Percentiles rank a stretch among this genome's conserved stretches.
Conservation (phyloP, 768 basidiomycete species). For the Tricholomella constricta region DNA sequence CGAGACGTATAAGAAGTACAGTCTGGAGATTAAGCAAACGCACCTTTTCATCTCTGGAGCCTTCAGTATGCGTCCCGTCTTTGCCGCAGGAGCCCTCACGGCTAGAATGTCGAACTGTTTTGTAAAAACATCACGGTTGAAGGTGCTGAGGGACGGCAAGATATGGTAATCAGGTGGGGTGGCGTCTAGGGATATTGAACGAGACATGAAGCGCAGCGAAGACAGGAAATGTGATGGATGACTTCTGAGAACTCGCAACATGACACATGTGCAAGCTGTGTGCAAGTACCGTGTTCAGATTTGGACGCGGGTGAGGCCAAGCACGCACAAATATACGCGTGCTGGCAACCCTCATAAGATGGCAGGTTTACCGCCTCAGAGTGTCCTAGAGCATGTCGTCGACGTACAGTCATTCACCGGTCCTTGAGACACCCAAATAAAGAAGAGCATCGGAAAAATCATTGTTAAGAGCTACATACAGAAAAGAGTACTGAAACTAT, state of each 20-base stretch:
- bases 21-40: slow-evolving; percentile 17
- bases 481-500: too few relatives aligned
- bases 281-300: background rate
- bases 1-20: slow-evolving; percentile 1
- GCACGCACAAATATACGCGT: background rate
- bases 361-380: slow-evolving; percentile 26
- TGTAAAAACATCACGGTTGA: slow-evolving; percentile 69
- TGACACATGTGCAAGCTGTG: background rate
- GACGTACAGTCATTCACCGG: too few relatives aligned
- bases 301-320: background rate
- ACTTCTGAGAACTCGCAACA: slow-evolving; percentile 10
- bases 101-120: slow-evolving; percentile 70
- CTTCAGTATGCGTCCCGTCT: slow-evolving; percentile 58
- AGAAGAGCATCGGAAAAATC: too few relatives aligned
- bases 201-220: slow-evolving; percentile 32
- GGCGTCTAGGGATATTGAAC: slow-evolving; percentile 30
- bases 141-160: slow-evolving; percentile 38
- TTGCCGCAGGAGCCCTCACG: slow-evolving; percentile 57
- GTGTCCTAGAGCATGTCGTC: slow-evolving; percentile 67
- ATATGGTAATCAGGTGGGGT: slow-evolving; percentile 52
- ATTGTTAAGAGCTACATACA: too few relatives aligned
- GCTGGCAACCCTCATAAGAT: background rate
- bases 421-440: too few relatives aligned
- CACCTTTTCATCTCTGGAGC: slow-evolving; percentile 63
- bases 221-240: background rate